These are phyloP conservation scores for Darksidea phi DNA, from an alignment of 495 filamentous ascomycete genomes.

Conservation along the genomic window DNA sequence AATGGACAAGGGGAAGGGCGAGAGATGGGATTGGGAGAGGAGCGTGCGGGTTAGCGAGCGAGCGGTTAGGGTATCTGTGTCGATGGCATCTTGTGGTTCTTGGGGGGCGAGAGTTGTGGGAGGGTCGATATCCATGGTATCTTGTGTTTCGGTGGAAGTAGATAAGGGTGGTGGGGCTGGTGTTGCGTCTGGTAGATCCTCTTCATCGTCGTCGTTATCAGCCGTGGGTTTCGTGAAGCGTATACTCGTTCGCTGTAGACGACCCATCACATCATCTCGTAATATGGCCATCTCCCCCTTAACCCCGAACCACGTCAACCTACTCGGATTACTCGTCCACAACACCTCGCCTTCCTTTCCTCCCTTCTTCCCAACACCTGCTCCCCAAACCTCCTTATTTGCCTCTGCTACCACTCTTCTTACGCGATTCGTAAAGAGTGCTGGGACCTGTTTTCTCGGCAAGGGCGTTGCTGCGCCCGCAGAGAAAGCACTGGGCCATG, in stretches of 20 bases:
- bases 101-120: constrained; percentile 36
- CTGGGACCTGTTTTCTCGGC: constrained; percentile 72
- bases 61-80: constrained; percentile 56
- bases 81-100: constrained; percentile 41
- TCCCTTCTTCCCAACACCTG: constrained; percentile 33
- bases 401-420: constrained; percentile 74
- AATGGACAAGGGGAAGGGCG: constrained; percentile 73
- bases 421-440: constrained; percentile 81
- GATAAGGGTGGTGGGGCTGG: not conserved
- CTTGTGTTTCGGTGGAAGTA: constrained; percentile 17
- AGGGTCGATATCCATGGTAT: constrained; percentile 37
- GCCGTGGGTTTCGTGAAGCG: constrained; percentile 47
- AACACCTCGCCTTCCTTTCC: constrained; percentile 66
- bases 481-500: constrained; percentile 84
- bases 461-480: constrained; percentile 74
- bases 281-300: constrained; percentile 81
- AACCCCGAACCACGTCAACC: constrained; percentile 79
- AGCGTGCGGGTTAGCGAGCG: constrained; percentile 86
- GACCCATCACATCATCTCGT: constrained; percentile 76
- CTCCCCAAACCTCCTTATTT: constrained; percentile 57
- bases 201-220: constrained; percentile 36
- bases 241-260: constrained; percentile 73
- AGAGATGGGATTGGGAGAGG: constrained; percentile 85
- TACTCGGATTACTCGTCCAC: constrained; percentile 83
- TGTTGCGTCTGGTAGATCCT: constrained; percentile 15